Evolutionary conservation across 257 asterid species (phyloP).

Genomic region (Fraxinus excelsior): DNA sequence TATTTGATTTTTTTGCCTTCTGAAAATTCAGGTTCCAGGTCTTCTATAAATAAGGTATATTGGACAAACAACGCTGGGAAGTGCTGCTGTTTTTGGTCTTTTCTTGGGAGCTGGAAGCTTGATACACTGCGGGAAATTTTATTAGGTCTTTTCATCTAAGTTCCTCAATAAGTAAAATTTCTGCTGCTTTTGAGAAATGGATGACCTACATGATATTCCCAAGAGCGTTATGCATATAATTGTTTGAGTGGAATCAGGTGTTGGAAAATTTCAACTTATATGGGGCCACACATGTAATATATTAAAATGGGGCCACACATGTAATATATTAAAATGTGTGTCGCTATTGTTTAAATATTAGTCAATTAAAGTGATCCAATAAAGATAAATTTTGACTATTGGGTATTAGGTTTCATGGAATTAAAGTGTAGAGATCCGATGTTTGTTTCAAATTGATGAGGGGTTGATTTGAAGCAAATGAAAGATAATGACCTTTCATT

Average conservation of each 20-base stretch:
- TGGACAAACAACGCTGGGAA: conserved; percentile 67
- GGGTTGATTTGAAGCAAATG: no score
- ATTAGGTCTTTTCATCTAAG: conserved; percentile 21
- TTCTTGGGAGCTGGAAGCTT: conserved; percentile 72
- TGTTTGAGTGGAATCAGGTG: neutral
- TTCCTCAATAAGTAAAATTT: neutral
- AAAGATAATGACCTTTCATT: no score
- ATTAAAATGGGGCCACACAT: no score
- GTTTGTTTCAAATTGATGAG: no score
- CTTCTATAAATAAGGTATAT: conserved; percentile 51
- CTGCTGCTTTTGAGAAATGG: neutral
- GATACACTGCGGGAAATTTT: conserved; percentile 65
- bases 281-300: no score
- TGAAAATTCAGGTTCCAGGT: conserved; percentile 58
- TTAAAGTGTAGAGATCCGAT: no score
- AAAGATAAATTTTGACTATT: no score
- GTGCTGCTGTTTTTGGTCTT: conserved; percentile 72
- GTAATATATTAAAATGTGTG: no score
- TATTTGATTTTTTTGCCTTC: neutral
- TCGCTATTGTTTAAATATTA: no score
- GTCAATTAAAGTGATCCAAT: no score
- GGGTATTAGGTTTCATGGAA: no score
- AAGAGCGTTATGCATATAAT: neutral
- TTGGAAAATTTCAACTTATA: no score
- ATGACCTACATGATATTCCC: neutral